These are phyloP conservation scores for Fusarium sterilihyphosum DNA, from an alignment of 2,329 filamentous ascomycete species.

Conservation along the genomic window DNA sequence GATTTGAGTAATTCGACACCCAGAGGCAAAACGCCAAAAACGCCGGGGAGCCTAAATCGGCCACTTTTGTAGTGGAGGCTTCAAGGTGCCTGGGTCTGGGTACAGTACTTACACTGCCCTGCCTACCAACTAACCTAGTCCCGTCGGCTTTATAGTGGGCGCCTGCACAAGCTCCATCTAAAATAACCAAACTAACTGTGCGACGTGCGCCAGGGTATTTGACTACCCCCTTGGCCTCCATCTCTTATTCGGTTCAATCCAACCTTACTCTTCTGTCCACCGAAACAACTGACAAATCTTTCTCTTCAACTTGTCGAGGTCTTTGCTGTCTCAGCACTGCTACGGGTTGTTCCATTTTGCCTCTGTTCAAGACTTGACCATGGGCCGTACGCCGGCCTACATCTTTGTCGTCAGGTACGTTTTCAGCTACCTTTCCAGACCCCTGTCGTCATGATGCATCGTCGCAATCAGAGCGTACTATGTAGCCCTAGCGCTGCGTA, in stretches of 20 bases:
- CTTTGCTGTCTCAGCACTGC: conserved; percentile 4
- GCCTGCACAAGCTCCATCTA: conserved; percentile 24
- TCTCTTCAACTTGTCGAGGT: neutral
- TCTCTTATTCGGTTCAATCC: conserved; percentile 29
- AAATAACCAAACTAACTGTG: conserved; percentile 27
- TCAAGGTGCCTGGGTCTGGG: neutral
- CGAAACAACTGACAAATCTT: conserved; percentile 9
- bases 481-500: conserved; percentile 17
- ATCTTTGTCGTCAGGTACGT: conserved; percentile 57
- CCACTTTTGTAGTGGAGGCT: conserved; percentile 12
- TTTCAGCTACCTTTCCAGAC: conserved; percentile 22
- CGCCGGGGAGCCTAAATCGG: conserved; percentile 3
- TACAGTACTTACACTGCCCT: conserved; percentile 1
- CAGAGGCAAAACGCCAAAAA: conserved; percentile 18
- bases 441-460: conserved; percentile 39
- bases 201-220: conserved; percentile 31
- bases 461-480: conserved; percentile 22
- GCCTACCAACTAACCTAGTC: neutral
- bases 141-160: conserved; percentile 29
- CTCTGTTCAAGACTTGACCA: conserved; percentile 39
- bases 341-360: neutral
- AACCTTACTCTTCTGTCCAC: conserved; percentile 20
- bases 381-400: conserved; percentile 56
- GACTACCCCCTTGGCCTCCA: conserved; percentile 33
- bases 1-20: neutral